phyloP scores from a whole-genome alignment of 345 rosid species.

The Turnera subulata region DNA sequence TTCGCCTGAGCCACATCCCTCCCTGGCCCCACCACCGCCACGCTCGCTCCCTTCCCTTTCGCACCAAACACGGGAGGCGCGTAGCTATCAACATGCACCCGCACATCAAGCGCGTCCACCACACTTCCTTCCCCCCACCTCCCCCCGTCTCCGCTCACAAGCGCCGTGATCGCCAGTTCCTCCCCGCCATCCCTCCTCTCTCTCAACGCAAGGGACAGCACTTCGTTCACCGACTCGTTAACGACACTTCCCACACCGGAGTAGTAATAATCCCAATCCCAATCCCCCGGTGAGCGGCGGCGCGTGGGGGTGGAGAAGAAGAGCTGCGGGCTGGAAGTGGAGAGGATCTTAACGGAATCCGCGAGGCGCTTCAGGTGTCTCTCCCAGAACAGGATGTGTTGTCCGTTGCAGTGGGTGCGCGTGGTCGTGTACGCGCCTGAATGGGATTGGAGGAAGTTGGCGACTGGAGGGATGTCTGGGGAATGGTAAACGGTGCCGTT shows the following conservation, averaged over 20 bases:
- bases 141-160: conserved; percentile 53
- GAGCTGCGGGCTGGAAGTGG: conserved; percentile 42
- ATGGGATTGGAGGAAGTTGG: conserved; percentile 59
- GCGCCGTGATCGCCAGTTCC: conserved; percentile 74
- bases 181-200: conserved; percentile 40
- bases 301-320: conserved; percentile 25
- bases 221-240: conserved; percentile 38
- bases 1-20: conserved; percentile 68
- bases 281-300: conserved; percentile 2
- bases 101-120: conserved; percentile 41
- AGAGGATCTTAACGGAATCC: conserved; percentile 49
- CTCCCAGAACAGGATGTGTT: conserved; percentile 64
- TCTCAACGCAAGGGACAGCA: conserved; percentile 35
- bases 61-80: conserved; percentile 53
- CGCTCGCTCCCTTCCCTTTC: conserved; percentile 43
- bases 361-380: conserved; percentile 58
- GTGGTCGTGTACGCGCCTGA: conserved; percentile 83
- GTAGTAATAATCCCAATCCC: conserved; percentile 35
- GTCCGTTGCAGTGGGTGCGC: conserved; percentile 51
- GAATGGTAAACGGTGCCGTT: conserved; percentile 45
- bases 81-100: conserved; percentile 56
- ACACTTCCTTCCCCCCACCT: conserved; percentile 17
- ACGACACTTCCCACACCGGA: conserved; percentile 40
- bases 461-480: conserved; percentile 44
- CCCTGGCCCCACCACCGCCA: conserved; percentile 81